phyloP scores from a whole-genome alignment of 2,329 filamentous ascomycete genomes.

The Sclerotiophoma versabilis region DNA sequence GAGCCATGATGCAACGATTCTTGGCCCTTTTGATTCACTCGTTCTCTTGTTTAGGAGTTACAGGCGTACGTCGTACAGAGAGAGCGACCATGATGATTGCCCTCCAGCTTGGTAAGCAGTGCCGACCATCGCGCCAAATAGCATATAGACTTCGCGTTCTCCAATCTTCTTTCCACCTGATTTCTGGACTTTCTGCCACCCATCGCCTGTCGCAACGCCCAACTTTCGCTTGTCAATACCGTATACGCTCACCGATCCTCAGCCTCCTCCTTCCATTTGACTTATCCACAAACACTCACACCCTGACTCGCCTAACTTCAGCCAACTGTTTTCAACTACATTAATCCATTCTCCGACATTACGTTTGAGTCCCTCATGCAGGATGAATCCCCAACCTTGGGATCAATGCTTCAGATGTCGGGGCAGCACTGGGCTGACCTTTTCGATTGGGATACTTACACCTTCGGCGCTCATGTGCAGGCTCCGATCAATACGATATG shows the following conservation, averaged over 20 bases:
- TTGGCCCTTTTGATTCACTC: too few species aligned
- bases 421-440: background rate
- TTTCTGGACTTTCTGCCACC: background rate
- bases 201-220: background rate
- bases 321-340: constrained; percentile 26
- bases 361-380: background rate
- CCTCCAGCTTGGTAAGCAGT: too few species aligned
- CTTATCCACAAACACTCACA: constrained; percentile 3
- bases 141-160: background rate
- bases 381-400: background rate
- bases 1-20: too few species aligned
- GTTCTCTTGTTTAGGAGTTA: too few species aligned
- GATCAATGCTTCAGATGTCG: background rate
- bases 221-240: constrained; percentile 10
- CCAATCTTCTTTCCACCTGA: background rate
- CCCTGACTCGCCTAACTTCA: background rate
- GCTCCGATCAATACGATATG: constrained; percentile 11
- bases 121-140: too few species aligned
- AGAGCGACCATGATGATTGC: too few species aligned
- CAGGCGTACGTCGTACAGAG: too few species aligned
- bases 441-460: background rate
- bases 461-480: constrained; percentile 10
- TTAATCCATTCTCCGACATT: constrained; percentile 4
- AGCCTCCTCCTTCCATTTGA: background rate
- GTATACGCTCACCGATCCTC: constrained; percentile 6